Evolutionary conservation across 73 alveolate species (phyloP).

Genomic region (Diophrys appendiculata): DNA sequence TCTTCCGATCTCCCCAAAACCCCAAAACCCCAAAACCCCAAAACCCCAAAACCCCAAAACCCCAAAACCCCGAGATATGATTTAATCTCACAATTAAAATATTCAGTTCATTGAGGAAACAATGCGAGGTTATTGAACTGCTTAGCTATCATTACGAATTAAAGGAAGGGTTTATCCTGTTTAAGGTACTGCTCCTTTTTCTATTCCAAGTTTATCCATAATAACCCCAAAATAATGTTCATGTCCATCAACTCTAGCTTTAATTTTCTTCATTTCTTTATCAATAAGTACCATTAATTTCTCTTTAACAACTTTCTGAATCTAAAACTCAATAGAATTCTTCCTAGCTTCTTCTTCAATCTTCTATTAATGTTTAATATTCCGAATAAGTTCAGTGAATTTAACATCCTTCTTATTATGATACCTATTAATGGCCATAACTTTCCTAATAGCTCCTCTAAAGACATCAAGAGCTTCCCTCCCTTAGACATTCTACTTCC

Average conservation of each 20-base stretch:
- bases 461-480: background rate
- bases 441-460: background rate
- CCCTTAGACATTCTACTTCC: background rate
- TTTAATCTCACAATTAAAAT: too few species aligned
- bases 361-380: background rate
- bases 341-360: background rate
- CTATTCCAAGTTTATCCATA: background rate
- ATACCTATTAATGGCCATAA: constrained; percentile 9
- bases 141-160: too few species aligned
- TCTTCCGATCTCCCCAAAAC: too few species aligned
- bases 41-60: too few species aligned
- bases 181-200: background rate
- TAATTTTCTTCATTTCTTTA: background rate
- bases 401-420: background rate
- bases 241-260: background rate
- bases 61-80: too few species aligned
- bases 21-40: too few species aligned
- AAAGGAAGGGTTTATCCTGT: background rate
- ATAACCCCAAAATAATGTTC: background rate
- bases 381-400: background rate
- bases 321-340: background rate
- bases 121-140: too few species aligned
- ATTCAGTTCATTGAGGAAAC: too few species aligned
- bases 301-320: background rate
- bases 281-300: background rate